phyloP scores from a whole-genome alignment of 208 protist genomes.

The Phytomonas sp. region DNA sequence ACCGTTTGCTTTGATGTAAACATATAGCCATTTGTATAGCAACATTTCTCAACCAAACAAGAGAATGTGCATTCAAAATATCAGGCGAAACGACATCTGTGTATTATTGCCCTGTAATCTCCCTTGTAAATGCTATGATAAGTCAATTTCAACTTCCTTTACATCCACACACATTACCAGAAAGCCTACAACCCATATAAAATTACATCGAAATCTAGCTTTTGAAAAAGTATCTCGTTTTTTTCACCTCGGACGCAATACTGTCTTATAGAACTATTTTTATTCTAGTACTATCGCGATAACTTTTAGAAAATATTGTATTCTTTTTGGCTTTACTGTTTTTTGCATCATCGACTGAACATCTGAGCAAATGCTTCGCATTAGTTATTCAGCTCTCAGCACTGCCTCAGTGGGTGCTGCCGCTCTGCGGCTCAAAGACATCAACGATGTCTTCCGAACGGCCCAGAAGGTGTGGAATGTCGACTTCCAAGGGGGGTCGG shows the following conservation, averaged over 20 bases:
- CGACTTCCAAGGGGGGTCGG: conserved; percentile 36
- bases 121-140: background rate
- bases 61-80: background rate
- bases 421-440: conserved; percentile 12
- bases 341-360: background rate
- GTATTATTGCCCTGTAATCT: background rate
- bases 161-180: background rate
- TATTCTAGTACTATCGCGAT: conserved; percentile 1
- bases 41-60: background rate
- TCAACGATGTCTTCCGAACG: conserved; percentile 31
- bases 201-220: background rate
- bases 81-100: background rate
- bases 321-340: background rate
- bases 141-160: background rate
- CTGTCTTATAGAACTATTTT: conserved; percentile 1
- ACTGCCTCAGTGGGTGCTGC: conserved; percentile 17
- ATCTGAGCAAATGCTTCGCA: conserved; percentile 11
- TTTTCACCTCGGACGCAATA: conserved; percentile 1
- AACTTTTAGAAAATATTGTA: background rate
- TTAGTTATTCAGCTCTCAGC: conserved; percentile 12
- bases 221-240: conserved; percentile 1
- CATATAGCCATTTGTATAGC: background rate
- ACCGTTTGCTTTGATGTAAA: conserved; percentile 12
- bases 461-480: conserved; percentile 63
- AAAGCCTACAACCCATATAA: background rate